Conservation (phyloP, 2,329 filamentous ascomycete species). For the Xylaria sp. region DNA sequence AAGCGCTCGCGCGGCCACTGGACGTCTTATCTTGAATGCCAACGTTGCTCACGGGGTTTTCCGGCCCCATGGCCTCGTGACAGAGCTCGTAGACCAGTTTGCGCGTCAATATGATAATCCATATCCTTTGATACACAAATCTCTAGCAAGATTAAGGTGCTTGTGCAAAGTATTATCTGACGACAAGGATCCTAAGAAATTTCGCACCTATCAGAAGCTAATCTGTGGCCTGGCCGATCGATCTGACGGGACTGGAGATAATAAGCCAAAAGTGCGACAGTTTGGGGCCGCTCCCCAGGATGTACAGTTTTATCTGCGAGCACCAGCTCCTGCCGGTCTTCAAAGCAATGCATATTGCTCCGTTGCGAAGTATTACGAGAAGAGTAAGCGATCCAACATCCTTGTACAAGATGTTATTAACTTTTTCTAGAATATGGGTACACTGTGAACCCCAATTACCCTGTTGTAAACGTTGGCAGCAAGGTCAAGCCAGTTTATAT, state of each 20-base stretch:
- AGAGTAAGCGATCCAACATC: slow-evolving; percentile 52
- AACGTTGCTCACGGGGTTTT: slow-evolving; percentile 68
- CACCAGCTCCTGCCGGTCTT: slow-evolving; percentile 45
- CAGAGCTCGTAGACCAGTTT: slow-evolving; percentile 49
- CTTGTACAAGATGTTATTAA: slow-evolving; percentile 29
- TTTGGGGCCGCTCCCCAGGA: slow-evolving; percentile 44
- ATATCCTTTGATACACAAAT: slow-evolving; percentile 23
- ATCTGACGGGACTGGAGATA: slow-evolving; percentile 46
- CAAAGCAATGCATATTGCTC: slow-evolving; percentile 45
- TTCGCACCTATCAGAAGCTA: slow-evolving; percentile 39
- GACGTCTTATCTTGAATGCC: slow-evolving; percentile 64
- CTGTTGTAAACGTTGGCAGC: slow-evolving; percentile 75
- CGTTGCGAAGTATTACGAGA: slow-evolving; percentile 58
- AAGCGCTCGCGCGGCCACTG: slow-evolving; percentile 64
- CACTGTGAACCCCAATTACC: slow-evolving; percentile 54
- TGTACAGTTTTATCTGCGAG: slow-evolving; percentile 50
- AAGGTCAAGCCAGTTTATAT: slow-evolving; percentile 68
- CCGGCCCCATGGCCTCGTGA: slow-evolving; percentile 53
- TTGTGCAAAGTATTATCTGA: slow-evolving; percentile 39
- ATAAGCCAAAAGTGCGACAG: slow-evolving; percentile 46
- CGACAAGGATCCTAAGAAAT: slow-evolving; percentile 32
- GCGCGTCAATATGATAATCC: slow-evolving; percentile 11
- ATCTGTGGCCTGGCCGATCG: slow-evolving; percentile 47
- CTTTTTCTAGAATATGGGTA: slow-evolving; percentile 44
- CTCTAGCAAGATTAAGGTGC: slow-evolving; percentile 40